Conservation (phyloP, 208 protist genomes). For the Trypanosoma scelopori region DNA sequence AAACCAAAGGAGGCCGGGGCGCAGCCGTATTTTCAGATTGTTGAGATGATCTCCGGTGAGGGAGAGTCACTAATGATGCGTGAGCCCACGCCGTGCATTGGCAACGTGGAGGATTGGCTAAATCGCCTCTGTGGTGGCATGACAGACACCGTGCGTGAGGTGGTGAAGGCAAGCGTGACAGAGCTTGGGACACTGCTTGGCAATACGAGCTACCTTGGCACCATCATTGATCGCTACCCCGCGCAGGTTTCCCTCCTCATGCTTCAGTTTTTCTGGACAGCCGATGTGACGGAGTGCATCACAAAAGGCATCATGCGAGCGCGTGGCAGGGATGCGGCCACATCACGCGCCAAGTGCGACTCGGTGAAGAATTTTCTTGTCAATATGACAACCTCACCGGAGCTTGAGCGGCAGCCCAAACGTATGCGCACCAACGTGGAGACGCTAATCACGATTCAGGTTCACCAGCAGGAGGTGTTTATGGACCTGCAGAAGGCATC, state of each 20-base stretch:
- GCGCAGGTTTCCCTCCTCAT: constrained; percentile 95
- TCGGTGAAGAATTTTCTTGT: constrained; percentile 91
- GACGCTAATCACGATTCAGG: constrained; percentile 95
- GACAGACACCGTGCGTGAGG: constrained; percentile 88
- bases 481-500: constrained; percentile 87
- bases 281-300: constrained; percentile 93
- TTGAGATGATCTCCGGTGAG: constrained; percentile 89
- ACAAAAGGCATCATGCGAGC: constrained; percentile 81
- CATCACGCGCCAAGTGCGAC: constrained; percentile 82
- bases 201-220: constrained; percentile 86
- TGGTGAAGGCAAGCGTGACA: constrained; percentile 87
- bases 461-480: constrained; percentile 95
- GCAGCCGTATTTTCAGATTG: constrained; percentile 91
- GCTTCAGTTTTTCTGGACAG: constrained; percentile 97
- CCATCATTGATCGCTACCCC: constrained; percentile 94
- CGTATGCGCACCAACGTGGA: constrained; percentile 94
- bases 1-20: constrained; percentile 90
- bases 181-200: constrained; percentile 86
- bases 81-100: constrained; percentile 87
- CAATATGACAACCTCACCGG: constrained; percentile 88
- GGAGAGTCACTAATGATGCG: constrained; percentile 89
- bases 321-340: constrained; percentile 70
- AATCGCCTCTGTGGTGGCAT: constrained; percentile 91
- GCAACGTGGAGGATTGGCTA: constrained; percentile 95
- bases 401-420: constrained; percentile 82